Evolutionary conservation across 2,329 filamentous ascomycete species (phyloP).

Genomic region (Penicillium sp.): DNA sequence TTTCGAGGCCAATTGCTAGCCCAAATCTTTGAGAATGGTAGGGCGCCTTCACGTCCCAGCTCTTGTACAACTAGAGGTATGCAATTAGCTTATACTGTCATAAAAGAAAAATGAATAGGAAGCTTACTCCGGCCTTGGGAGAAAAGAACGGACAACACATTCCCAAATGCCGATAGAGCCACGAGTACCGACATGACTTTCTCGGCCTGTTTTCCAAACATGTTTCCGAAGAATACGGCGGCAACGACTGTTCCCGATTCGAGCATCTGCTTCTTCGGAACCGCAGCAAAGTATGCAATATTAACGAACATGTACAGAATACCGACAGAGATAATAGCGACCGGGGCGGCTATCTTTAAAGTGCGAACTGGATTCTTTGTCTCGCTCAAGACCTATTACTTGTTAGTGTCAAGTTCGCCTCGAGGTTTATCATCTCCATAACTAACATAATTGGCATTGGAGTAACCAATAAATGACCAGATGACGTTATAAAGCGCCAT

Average conservation of each 20-base stretch:
- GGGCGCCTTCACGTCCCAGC: slow-evolving; percentile 69
- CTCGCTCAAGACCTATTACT: slow-evolving; percentile 53
- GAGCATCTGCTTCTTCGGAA: slow-evolving; percentile 60
- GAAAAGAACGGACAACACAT: slow-evolving; percentile 63
- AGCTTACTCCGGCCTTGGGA: slow-evolving; percentile 45
- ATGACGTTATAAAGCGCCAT: slow-evolving; percentile 66
- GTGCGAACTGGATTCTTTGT: slow-evolving; percentile 63
- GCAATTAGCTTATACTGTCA: slow-evolving; percentile 6
- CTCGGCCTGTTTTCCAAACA: slow-evolving; percentile 60
- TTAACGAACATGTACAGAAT: slow-evolving; percentile 63
- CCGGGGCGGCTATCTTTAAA: slow-evolving; percentile 60
- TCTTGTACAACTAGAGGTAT: slow-evolving; percentile 51
- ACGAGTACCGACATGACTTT: slow-evolving; percentile 65
- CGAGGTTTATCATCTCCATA: not conserved
- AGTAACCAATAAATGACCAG: slow-evolving; percentile 65
- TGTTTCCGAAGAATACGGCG: slow-evolving; percentile 62
- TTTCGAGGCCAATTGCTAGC: slow-evolving; percentile 71
- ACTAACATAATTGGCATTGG: slow-evolving; percentile 65
- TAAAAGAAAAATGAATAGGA: not conserved
- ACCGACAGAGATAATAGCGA: slow-evolving; percentile 59
- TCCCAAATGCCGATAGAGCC: slow-evolving; percentile 65
- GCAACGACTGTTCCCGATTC: slow-evolving; percentile 60
- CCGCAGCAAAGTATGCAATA: slow-evolving; percentile 63
- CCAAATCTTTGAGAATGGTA: slow-evolving; percentile 70
- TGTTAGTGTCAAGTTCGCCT: not conserved